Percentiles rank a stretch among this genome's conserved stretches.
Conservation (phyloP, 805 yeast species). For the Tetrapisispora namnaoensis region DNA sequence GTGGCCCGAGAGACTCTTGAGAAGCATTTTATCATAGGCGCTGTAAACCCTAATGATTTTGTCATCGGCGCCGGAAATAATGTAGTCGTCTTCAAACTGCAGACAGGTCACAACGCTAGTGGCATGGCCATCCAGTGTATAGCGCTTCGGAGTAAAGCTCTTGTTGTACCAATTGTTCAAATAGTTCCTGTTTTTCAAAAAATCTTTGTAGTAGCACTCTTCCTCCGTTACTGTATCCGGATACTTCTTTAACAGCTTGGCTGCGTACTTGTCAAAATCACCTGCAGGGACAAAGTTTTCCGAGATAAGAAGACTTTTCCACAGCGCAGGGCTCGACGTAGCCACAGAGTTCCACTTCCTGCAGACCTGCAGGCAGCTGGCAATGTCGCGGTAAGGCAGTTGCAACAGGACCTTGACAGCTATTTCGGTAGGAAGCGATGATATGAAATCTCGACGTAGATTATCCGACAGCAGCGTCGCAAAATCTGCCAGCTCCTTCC, state of each 20-base stretch:
- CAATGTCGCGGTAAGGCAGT: constrained; percentile 54
- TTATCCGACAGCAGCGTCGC: constrained; percentile 23
- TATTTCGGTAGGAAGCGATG: constrained; percentile 67
- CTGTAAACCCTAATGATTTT: constrained; percentile 71
- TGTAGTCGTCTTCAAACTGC: constrained; percentile 83
- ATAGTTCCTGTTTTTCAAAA: constrained; percentile 68
- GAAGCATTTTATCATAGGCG: constrained; percentile 57
- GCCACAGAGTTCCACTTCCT: constrained; percentile 58
- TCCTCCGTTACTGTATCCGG: constrained; percentile 22
- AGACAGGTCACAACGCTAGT: constrained; percentile 83
- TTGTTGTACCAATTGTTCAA: constrained; percentile 76
- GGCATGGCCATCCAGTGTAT: constrained; percentile 61
- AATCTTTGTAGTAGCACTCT: constrained; percentile 33
- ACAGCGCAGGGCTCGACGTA: constrained; percentile 48
- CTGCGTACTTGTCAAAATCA: constrained; percentile 34
- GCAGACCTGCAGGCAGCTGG: constrained; percentile 54
- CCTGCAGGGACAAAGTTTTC: constrained; percentile 48
- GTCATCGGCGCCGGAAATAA: constrained; percentile 90
- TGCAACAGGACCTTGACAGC: constrained; percentile 52
- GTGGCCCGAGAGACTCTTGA: constrained; percentile 67
- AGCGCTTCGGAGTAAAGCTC: constrained; percentile 52
- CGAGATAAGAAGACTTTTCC: constrained; percentile 55
- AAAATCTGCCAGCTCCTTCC: constrained; percentile 26
- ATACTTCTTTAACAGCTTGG: constrained; percentile 19
- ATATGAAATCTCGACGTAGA: constrained; percentile 63